Conservation (phyloP, 208 protist genomes). For the Sergeia podlipaevii region DNA sequence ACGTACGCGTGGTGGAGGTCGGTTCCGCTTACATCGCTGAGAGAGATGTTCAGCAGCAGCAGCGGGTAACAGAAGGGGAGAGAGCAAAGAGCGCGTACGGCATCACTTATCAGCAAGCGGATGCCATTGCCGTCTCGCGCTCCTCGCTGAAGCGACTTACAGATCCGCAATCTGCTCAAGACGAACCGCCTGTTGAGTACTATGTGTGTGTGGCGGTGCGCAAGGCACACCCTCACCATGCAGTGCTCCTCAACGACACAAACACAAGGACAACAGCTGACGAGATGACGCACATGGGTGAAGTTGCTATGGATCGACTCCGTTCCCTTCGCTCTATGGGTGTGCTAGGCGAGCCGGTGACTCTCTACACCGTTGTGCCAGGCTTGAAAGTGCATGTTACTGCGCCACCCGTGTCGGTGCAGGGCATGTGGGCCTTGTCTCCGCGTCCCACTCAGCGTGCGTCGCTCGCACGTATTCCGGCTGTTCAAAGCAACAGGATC, state of each 20-base stretch:
- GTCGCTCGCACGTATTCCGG: not conserved
- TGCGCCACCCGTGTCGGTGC: constrained; percentile 27
- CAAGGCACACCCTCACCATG: constrained; percentile 13
- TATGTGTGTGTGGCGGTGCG: constrained; percentile 56
- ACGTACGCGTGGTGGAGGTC: constrained; percentile 15
- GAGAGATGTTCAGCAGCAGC: not conserved
- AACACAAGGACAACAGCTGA: not conserved
- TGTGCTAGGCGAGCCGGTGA: constrained; percentile 7
- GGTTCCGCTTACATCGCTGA: not conserved
- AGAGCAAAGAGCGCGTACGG: constrained; percentile 7
- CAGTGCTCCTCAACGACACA: not conserved
- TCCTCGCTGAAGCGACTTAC: constrained; percentile 18
- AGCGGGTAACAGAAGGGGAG: not conserved
- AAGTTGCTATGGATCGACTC: not conserved
- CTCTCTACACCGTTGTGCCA: constrained; percentile 54
- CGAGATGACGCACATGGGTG: not conserved
- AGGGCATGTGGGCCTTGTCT: constrained; percentile 59
- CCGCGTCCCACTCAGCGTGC: no score
- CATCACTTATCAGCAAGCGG: constrained; percentile 40
- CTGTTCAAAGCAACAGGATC: not conserved
- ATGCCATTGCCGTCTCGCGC: constrained; percentile 18
- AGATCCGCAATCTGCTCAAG: constrained; percentile 13
- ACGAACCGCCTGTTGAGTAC: constrained; percentile 36
- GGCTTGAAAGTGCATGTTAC: constrained; percentile 44
- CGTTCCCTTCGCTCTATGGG: constrained; percentile 15